Percentiles rank a stretch among this genome's conserved stretches.
These are phyloP conservation scores for Pilobolus umbonatus DNA, from an alignment of 192 early-diverging fungal genomes.

Conservation along the genomic window DNA sequence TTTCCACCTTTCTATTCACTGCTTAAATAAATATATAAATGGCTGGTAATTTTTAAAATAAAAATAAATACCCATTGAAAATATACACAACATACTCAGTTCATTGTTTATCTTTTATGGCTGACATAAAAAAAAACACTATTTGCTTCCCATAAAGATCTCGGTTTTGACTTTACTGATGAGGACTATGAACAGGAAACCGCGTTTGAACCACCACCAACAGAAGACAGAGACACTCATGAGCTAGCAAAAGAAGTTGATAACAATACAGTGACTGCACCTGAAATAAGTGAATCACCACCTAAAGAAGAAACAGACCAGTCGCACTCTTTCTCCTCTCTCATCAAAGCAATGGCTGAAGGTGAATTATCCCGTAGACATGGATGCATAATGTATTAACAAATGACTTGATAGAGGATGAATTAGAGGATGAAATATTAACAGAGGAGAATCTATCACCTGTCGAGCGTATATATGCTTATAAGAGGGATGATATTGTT, in stretches of 20 bases:
- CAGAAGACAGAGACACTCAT: conserved; percentile 3
- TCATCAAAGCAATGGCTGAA: conserved; percentile 8
- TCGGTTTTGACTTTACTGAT: conserved; percentile 35
- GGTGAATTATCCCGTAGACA: background rate
- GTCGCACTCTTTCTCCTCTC: no score
- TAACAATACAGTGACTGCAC: background rate
- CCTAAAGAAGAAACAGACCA: conserved; percentile 9
- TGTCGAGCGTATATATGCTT: conserved; percentile 10
- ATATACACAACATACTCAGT: no score
- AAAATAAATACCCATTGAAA: background rate
- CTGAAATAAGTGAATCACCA: background rate
- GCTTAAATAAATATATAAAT: conserved; percentile 1
- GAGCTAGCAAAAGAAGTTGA: background rate
- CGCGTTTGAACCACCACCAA: conserved; percentile 10
- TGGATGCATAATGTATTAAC: background rate
- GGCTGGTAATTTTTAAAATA: conserved; percentile 8
- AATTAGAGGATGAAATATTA: conserved; percentile 10
- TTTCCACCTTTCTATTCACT: background rate
- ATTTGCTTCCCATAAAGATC: conserved; percentile 18
- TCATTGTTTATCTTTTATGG: no score
- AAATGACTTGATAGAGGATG: background rate
- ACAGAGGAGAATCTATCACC: conserved; percentile 5
- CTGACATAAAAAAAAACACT: background rate
- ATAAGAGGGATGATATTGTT: conserved; percentile 1
- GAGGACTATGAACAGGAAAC: conserved; percentile 19